phyloP scores from a whole-genome alignment of 1,284 basidiomycete genomes.

The Sanghuangporus weigelae region DNA sequence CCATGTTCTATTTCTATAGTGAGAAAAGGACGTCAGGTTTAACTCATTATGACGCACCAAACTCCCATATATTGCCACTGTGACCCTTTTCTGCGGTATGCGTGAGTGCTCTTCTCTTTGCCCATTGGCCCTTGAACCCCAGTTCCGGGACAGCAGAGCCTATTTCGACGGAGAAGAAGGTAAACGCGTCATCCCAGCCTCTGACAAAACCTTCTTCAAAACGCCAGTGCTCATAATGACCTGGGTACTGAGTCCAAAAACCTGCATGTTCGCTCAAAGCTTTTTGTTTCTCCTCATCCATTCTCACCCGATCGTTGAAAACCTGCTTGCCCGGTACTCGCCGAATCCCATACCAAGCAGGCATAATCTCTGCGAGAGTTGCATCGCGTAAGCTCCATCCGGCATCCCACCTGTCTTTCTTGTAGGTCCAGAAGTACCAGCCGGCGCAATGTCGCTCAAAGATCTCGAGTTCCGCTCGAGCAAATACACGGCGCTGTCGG shows the following conservation, averaged over 20 bases:
- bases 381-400: conserved; percentile 80
- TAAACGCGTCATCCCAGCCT: conserved; percentile 70
- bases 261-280: conserved; percentile 43
- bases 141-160: conserved; percentile 41
- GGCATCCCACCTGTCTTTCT: conserved; percentile 64
- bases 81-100: conserved; percentile 37
- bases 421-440: conserved; percentile 88
- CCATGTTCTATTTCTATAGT: conserved; percentile 31
- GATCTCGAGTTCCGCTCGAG: conserved; percentile 62
- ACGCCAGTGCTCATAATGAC: conserved; percentile 57
- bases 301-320: conserved; percentile 23
- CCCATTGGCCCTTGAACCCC: conserved; percentile 60
- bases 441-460: conserved; percentile 69
- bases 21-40: not conserved
- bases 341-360: conserved; percentile 38
- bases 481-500: conserved; percentile 46
- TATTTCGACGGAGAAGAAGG: conserved; percentile 38
- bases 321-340: conserved; percentile 22
- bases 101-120: conserved; percentile 41
- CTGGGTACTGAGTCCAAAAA: conserved; percentile 54
- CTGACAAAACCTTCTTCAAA: conserved; percentile 60
- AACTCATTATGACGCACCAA: conserved; percentile 35
- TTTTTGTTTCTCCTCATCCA: conserved; percentile 30
- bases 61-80: conserved; percentile 54
- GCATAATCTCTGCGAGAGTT: conserved; percentile 58